Evolutionary conservation across 768 basidiomycete species (phyloP), one percentile per base, ranked within the genome.

Genomic region (Tylopilus felleus): DNA sequence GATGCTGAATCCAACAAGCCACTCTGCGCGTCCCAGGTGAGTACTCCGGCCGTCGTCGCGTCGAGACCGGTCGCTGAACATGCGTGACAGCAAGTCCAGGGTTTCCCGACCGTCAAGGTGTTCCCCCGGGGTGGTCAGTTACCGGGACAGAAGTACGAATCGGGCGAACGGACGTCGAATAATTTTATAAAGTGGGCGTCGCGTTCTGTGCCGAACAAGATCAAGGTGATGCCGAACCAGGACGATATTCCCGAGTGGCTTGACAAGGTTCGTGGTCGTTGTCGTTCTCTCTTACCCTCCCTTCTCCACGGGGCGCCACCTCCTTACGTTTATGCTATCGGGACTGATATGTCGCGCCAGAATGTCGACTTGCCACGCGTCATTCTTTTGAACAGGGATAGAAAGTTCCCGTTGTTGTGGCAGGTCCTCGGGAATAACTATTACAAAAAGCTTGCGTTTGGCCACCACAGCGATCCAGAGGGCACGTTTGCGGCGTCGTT

Each of bases 61-160:
- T 14, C n/a, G 16, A 16, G 25, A 27, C 22, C 12, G 31, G 8
- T 19, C n/a, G 43, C 36, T 22, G 22, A 47, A 12, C 45, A 23
- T 41, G 21, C 27, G n/a, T 16, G 36, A 13, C 58, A 85, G 80
- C 84, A 84, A 14, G 82, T 97, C 21, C 77, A 94, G 71, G 94
- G 94, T 3, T 98, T 94, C 80, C 94, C 94, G 3, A 97, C 94
- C 3, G 76, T 98, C 69, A 98, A 98, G 75, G 84, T 86, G 2
- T 98, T 87, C 74, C 92, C 94, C 12, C 80, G 87, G 39, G 94
- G 93, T 8, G 76, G 74, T 9, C 75, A 81, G 49, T 66, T 82
- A 3, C 75, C 80, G 1, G 78, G 89, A 1, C 78, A 88, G 57
- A 72, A 77, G 19, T 96, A 87, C 65, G 81, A 90, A 0, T 73